Conservation (phyloP, 2,329 filamentous ascomycete species). For the Pseudogymnoascus sp. region DNA sequence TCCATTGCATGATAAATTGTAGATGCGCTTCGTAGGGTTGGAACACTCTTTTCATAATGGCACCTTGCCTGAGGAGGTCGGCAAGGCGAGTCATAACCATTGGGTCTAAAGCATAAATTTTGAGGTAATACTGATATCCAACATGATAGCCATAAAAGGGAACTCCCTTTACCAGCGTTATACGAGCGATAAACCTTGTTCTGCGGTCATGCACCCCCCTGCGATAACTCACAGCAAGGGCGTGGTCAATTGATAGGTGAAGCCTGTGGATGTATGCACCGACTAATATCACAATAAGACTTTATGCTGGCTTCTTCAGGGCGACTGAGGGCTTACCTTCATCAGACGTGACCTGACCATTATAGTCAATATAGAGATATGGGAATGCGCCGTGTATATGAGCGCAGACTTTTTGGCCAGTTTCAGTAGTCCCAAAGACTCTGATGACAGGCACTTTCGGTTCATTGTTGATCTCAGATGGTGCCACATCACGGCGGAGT, state of each 20-base stretch:
- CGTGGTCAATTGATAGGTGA: conserved; percentile 84
- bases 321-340: conserved; percentile 47
- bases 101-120: conserved; percentile 90
- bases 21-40: conserved; percentile 93
- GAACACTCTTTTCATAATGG: conserved; percentile 72
- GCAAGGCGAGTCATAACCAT: conserved; percentile 76
- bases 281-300: conserved; percentile 40
- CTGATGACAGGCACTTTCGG: conserved; percentile 79
- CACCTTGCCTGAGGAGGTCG: conserved; percentile 80
- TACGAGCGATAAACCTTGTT: conserved; percentile 72
- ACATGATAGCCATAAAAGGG: conserved; percentile 96
- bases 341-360: conserved; percentile 55
- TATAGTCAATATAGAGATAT: conserved; percentile 87
- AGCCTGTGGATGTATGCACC: conserved; percentile 67
- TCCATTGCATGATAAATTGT: conserved; percentile 90
- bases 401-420: conserved; percentile 89
- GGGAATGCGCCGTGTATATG: conserved; percentile 95
- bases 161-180: conserved; percentile 83
- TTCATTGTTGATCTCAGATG: conserved; percentile 49
- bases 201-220: conserved; percentile 63
- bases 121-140: conserved; percentile 83
- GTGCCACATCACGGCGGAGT: conserved; percentile 56
- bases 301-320: not conserved
- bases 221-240: conserved; percentile 75
- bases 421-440: conserved; percentile 86